A percentile compares a stretch with the other conserved stretches of the same genome.
These are phyloP conservation scores for Histomonas meleagridis DNA, from an alignment of 208 protist genomes.

Conservation along the genomic window DNA sequence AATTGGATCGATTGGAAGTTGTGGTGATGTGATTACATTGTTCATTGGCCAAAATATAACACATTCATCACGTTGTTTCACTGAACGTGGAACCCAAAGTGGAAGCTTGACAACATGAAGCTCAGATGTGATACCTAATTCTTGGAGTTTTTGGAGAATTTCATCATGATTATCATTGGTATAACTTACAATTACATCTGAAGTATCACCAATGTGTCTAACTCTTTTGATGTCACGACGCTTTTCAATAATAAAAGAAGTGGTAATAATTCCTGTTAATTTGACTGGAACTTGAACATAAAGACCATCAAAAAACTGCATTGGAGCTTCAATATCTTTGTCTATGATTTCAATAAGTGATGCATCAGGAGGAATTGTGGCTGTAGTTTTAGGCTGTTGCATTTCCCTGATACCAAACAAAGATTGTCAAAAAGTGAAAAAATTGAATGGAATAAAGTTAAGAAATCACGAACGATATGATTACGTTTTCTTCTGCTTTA, in stretches of 20 bases:
- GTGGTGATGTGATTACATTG: background rate
- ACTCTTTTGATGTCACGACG: background rate
- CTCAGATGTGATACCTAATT: background rate
- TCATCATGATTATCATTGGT: background rate
- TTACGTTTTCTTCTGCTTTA: too few relatives aligned
- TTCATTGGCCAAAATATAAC: constrained; percentile 10
- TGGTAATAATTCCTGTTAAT: background rate
- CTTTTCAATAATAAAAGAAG: background rate
- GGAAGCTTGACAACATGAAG: background rate
- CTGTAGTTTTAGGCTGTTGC: too few relatives aligned
- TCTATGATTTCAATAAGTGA: background rate
- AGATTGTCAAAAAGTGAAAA: too few relatives aligned
- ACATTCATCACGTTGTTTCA: background rate
- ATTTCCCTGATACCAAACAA: too few relatives aligned
- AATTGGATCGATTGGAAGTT: background rate
- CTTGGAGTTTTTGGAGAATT: background rate
- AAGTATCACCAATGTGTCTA: background rate
- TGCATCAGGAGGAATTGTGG: background rate
- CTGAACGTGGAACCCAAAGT: background rate
- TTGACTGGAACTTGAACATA: background rate
- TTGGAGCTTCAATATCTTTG: background rate
- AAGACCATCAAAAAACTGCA: constrained; percentile 1
- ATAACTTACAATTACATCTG: background rate
- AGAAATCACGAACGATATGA: too few relatives aligned
- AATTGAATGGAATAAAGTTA: too few relatives aligned